Evolutionary conservation across 2,329 filamentous ascomycete genomes (phyloP).

Genomic region (Colletotrichum theobromicola): DNA sequence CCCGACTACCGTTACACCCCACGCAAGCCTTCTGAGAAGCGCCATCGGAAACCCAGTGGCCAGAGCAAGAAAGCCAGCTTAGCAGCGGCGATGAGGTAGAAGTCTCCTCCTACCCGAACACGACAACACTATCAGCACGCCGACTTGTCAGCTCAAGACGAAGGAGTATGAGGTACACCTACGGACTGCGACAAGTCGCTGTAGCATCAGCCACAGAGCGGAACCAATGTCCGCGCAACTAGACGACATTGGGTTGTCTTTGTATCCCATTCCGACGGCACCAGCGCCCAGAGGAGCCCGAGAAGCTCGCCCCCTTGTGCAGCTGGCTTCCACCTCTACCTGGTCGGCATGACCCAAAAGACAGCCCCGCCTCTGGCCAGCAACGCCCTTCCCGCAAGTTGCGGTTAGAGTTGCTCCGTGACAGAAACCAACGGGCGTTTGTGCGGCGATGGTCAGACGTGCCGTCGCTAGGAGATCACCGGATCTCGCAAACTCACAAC

Average conservation of each 20-base stretch:
- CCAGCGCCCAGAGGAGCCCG: not conserved
- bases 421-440: not conserved
- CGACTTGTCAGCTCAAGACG: not conserved
- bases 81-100: not conserved
- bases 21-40: conserved; percentile 33
- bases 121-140: not conserved
- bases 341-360: not conserved
- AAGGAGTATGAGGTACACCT: not conserved
- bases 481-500: not conserved
- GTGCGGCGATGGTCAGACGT: not conserved
- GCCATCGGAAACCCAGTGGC: conserved; percentile 7
- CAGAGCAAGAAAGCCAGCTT: not conserved
- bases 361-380: not conserved
- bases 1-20: conserved; percentile 45
- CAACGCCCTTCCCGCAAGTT: not conserved
- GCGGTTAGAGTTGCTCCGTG: not conserved
- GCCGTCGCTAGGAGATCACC: not conserved
- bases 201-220: not conserved
- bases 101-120: not conserved
- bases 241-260: not conserved
- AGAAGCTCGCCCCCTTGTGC: not conserved
- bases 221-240: not conserved
- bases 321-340: not conserved
- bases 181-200: not conserved
- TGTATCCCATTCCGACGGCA: not conserved